Evolutionary conservation across 2,329 filamentous ascomycete genomes (phyloP), one percentile per base, ranked within the genome.

Genomic region (Lachnellula willkommii): DNA sequence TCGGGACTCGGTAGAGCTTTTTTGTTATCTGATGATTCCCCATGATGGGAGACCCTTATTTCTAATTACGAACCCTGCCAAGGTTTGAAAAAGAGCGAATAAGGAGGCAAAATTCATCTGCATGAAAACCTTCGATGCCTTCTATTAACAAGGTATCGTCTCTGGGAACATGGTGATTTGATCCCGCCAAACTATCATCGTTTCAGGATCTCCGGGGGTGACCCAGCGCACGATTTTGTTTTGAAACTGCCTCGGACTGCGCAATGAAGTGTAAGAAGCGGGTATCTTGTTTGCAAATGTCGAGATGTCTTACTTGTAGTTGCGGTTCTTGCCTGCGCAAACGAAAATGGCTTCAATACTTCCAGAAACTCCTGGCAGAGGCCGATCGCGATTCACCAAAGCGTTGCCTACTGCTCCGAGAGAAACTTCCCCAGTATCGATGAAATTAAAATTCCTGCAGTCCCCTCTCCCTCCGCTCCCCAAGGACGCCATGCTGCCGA

Each of bases 301-400:
- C 9, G 8, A 32, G 11, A 11, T 32, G 4, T 32, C 28, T 32
- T 32, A 32, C 28, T 32, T 32, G 28, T 53, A 53, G 37, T 32
- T 32, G 35, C 22, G 48, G 11, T 20, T 52, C 50, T 52, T 43
- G 42, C 42, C 32, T 15, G 32, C 22, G 35, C 22, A 36, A 35
- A 47, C 35, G 28, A 47, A 50, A 24, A 57, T 50, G 39, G 51
- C 47, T 45, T 47, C 47, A 50, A 46, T 26, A n/a, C 56, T 60
- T 28, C 57, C 55, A 35, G 50, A 48, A 35, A 58, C 61, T 15
- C 61, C 62, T 40, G 57, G 56, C 35, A 54, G 62, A 65, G 63
- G 65, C 15, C 60, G 60, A 22, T 64, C 61, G 6, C 54, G 62
- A 43, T 64, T 65, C 51, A 66, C 65, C 2, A 69, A 68, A 58